Percentiles rank a stretch among this genome's conserved stretches.
These are phyloP conservation scores for Fusarium anguioides DNA, from an alignment of 2,329 filamentous ascomycete species.

Conservation along the genomic window DNA sequence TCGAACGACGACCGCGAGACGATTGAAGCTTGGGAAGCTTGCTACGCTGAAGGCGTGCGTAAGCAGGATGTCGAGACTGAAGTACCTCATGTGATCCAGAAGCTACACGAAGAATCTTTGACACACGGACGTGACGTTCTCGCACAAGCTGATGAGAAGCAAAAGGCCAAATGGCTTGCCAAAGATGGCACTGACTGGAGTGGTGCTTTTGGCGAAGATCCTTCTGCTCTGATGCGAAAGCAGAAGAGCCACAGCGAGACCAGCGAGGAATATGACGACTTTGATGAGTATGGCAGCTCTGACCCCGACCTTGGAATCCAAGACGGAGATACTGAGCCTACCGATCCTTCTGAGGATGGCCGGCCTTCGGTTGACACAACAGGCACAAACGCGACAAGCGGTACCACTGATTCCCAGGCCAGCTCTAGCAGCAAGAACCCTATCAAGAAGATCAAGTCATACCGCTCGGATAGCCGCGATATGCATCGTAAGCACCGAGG, in stretches of 20 bases:
- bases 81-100: constrained; percentile 76
- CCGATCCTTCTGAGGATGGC: constrained; percentile 44
- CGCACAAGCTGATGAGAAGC: constrained; percentile 75
- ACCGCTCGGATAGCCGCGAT: constrained; percentile 75
- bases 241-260: constrained; percentile 44
- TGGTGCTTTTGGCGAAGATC: constrained; percentile 85
- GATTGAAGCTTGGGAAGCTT: constrained; percentile 94
- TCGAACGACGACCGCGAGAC: constrained; percentile 93
- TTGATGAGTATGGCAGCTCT: constrained; percentile 52
- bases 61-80: constrained; percentile 76
- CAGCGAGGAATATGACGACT: constrained; percentile 55
- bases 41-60: constrained; percentile 86
- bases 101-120: constrained; percentile 84
- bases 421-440: constrained; percentile 62
- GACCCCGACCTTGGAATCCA: constrained; percentile 68
- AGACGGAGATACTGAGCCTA: constrained; percentile 59
- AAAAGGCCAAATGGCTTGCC: constrained; percentile 81
- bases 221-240: constrained; percentile 60
- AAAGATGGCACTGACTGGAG: constrained; percentile 88
- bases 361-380: constrained; percentile 55
- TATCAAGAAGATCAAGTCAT: constrained; percentile 68
- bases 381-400: constrained; percentile 46
- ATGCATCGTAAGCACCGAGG: constrained; percentile 89
- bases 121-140: constrained; percentile 84
- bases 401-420: constrained; percentile 48